Evolutionary conservation across 805 yeast species (phyloP).

Genomic region (Candida silvatica): DNA sequence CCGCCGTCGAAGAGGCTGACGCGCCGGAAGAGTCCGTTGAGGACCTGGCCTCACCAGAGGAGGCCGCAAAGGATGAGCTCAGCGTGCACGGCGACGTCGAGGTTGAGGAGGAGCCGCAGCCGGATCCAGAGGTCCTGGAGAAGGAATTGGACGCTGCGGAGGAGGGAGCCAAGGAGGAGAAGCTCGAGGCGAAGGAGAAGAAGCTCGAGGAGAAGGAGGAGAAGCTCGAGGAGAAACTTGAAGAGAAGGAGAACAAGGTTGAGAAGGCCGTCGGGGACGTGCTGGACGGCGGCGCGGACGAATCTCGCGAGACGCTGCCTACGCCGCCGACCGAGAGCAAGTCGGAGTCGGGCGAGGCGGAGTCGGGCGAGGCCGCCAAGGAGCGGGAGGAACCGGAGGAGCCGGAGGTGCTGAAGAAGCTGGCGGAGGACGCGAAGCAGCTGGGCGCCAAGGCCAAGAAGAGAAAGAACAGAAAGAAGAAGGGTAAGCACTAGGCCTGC

Average conservation of each 20-base stretch:
- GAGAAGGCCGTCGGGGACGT: slow-evolving; percentile 2
- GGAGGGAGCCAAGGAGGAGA: too few species aligned
- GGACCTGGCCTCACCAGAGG: too few species aligned
- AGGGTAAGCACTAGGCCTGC: not conserved
- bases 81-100: too few species aligned
- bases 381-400: not conserved
- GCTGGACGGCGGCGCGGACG: not conserved
- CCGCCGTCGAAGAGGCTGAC: slow-evolving; percentile 4
- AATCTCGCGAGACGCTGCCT: slow-evolving; percentile 1
- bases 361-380: not conserved
- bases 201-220: too few species aligned
- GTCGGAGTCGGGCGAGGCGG: not conserved
- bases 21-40: slow-evolving; percentile 10
- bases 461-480: not conserved
- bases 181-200: too few species aligned
- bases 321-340: not conserved
- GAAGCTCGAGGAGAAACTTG: slow-evolving; percentile 6
- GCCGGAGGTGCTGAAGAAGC: slow-evolving; percentile 1
- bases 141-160: too few species aligned
- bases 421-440: not conserved
- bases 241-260: not conserved
- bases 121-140: too few species aligned
- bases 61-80: too few species aligned
- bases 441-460: not conserved
- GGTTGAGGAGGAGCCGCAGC: too few species aligned